Evolutionary conservation across 2,329 filamentous ascomycete species (phyloP).

Genomic region (Kalmusia sp.): DNA sequence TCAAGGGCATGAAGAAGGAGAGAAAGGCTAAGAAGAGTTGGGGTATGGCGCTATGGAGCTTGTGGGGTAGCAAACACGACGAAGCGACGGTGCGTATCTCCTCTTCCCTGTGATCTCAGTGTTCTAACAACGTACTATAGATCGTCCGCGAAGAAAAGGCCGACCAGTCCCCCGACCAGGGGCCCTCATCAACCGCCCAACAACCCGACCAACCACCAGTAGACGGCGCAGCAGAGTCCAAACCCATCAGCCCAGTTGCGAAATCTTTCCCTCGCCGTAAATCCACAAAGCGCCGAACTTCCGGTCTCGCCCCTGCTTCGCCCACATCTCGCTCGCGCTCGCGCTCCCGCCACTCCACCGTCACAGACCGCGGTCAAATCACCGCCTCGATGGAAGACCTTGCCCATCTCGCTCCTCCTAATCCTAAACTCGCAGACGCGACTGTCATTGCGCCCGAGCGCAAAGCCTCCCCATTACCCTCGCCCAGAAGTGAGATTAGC

Average conservation of each 20-base stretch:
- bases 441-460: slow-evolving; percentile 38
- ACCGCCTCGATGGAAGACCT: slow-evolving; percentile 27
- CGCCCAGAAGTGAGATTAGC: slow-evolving; percentile 17
- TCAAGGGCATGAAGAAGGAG: slow-evolving; percentile 54
- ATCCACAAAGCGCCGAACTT: slow-evolving; percentile 15
- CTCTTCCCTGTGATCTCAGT: not conserved
- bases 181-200: slow-evolving; percentile 27
- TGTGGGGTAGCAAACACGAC: slow-evolving; percentile 91
- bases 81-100: slow-evolving; percentile 66
- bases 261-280: slow-evolving; percentile 19
- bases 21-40: slow-evolving; percentile 71
- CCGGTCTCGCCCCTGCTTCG: slow-evolving; percentile 9
- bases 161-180: slow-evolving; percentile 27
- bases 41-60: slow-evolving; percentile 82
- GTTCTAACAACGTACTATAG: slow-evolving; percentile 24
- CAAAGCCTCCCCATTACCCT: slow-evolving; percentile 28
- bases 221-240: slow-evolving; percentile 46
- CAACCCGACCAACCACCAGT: slow-evolving; percentile 8
- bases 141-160: slow-evolving; percentile 43
- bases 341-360: slow-evolving; percentile 35
- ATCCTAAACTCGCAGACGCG: slow-evolving; percentile 34
- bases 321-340: slow-evolving; percentile 30
- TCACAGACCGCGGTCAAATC: slow-evolving; percentile 44
- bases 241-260: not conserved
- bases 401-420: slow-evolving; percentile 25